Conservation (phyloP, 2,329 filamentous ascomycete genomes). For the Aspergillus fructus region DNA sequence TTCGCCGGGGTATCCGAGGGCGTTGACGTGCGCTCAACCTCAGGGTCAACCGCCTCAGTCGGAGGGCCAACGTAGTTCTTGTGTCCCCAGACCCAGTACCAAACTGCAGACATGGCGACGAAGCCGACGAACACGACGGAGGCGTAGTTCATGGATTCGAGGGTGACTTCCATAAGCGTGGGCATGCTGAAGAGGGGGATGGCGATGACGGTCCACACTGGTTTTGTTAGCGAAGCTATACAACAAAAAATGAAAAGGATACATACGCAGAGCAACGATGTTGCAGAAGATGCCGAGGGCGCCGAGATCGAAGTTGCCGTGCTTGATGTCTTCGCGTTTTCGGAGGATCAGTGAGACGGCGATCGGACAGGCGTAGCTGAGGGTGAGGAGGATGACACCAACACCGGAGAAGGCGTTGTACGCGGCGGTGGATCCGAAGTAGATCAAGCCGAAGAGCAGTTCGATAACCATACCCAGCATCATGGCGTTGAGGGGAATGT, state of each 20-base stretch:
- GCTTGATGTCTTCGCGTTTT: conserved; percentile 61
- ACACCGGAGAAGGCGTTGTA: conserved; percentile 80
- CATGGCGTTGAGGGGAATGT: conserved; percentile 70
- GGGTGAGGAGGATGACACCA: conserved; percentile 74
- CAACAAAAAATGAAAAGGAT: background rate
- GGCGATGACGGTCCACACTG: conserved; percentile 66
- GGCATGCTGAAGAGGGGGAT: conserved; percentile 78
- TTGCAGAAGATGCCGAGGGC: conserved; percentile 55
- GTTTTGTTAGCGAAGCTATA: conserved; percentile 50
- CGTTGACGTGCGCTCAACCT: background rate
- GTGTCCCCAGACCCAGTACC: conserved; percentile 64
- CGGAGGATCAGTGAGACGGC: conserved; percentile 65
- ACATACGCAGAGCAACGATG: conserved; percentile 4
- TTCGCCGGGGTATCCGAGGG: background rate
- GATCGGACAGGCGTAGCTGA: conserved; percentile 74
- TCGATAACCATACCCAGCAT: conserved; percentile 67
- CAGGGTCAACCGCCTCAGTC: conserved; percentile 6
- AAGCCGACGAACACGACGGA: conserved; percentile 67
- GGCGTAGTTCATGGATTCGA: conserved; percentile 65
- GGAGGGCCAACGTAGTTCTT: conserved; percentile 64
- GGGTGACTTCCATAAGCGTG: conserved; percentile 56
- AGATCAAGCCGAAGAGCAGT: conserved; percentile 72
- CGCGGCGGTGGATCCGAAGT: conserved; percentile 73
- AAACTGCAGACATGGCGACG: conserved; percentile 58
- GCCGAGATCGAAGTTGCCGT: conserved; percentile 68